phyloP scores from a whole-genome alignment of 305 asterid genomes.

The Andrographis paniculata region DNA sequence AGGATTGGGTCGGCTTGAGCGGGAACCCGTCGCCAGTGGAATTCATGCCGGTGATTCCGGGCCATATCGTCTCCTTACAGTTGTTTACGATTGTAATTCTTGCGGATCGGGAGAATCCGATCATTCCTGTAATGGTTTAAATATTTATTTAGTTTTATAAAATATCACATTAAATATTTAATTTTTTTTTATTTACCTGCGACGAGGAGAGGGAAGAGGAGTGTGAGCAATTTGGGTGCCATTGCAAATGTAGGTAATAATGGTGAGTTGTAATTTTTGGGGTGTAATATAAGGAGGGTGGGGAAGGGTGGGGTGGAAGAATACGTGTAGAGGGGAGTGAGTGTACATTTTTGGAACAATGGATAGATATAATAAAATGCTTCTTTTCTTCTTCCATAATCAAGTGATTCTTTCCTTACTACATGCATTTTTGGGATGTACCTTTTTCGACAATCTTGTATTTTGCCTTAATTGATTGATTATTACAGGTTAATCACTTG shows the following conservation, averaged over 20 bases:
- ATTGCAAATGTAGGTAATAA: slow-evolving; percentile 9
- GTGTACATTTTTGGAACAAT: slow-evolving; percentile 7
- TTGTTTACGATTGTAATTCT: slow-evolving; percentile 63
- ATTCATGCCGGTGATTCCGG: slow-evolving; percentile 60
- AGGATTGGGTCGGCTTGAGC: slow-evolving; percentile 44
- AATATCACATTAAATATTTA: too few relatives aligned
- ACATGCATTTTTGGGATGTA: slow-evolving; percentile 22
- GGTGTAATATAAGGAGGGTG: neutral
- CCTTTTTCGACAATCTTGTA: slow-evolving; percentile 11
- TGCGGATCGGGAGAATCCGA: slow-evolving; percentile 25
- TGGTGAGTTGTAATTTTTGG: neutral
- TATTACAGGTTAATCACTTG: neutral
- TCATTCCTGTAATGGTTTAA: too few relatives aligned
- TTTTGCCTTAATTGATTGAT: neutral
- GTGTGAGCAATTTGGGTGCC: slow-evolving; percentile 21
- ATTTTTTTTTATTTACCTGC: too few relatives aligned
- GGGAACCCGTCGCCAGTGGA: slow-evolving; percentile 75
- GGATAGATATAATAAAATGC: slow-evolving; percentile 20
- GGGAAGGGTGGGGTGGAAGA: slow-evolving; percentile 22
- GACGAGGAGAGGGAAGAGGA: neutral
- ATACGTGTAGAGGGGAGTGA: slow-evolving; percentile 38
- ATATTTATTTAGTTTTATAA: too few relatives aligned
- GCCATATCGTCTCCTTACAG: slow-evolving; percentile 87
- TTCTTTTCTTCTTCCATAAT: slow-evolving; percentile 48
- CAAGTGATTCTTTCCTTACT: slow-evolving; percentile 43